Evolutionary conservation across 768 basidiomycete genomes (phyloP), one percentile per base, ranked within the genome.

Genomic region (Psilocybe sp.): DNA sequence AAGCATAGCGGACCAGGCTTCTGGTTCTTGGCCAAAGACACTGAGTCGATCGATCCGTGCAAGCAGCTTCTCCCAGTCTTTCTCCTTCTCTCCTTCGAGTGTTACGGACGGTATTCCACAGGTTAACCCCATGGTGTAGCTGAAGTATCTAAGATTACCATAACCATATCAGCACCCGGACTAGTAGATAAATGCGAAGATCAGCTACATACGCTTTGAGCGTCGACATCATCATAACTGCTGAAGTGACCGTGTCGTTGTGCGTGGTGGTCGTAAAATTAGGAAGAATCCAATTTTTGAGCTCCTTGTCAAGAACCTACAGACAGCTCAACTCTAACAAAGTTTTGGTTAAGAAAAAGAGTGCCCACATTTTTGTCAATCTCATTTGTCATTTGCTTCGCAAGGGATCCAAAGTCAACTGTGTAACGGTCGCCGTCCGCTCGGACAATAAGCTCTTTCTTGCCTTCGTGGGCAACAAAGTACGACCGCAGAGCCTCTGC

Each of bases 381-480:
- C 11, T 54, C n/a, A 2, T 32, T 40, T 9, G 53, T 60, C 64
- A 72, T 64, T 32, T 60, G 56, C 50, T 34, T 51, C 28, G 19
- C 68, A 59, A 65, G 66, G 39, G 45, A 37, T 4, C 64, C 63
- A 15, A 70, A 69, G 51, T 77, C 67, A 23, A 70, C 34, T 38
- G 43, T 48, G 20, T 61, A 55, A 9, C 63, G 49, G 7, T 16
- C 53, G 2, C 49, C 52, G 3, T 5, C 23, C 0, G 56, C 52
- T 5, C 45, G 13, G 15, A 75, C 49, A 3, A 58, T 46, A 20
- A 78, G 50, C 6, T 56, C 37, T 37, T 67, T 63, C 50, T 69
- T 58, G 7, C 61, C 71, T 15, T 65, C 60, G 20, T 70, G 71
- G 1, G 58, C 56, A 2, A 72, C 69, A 47, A 75, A 74, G 9